Percentiles rank a stretch among this genome's conserved stretches.
Conservation (phyloP, 805 yeast species). For the Tetrapisispora phaffii region DNA sequence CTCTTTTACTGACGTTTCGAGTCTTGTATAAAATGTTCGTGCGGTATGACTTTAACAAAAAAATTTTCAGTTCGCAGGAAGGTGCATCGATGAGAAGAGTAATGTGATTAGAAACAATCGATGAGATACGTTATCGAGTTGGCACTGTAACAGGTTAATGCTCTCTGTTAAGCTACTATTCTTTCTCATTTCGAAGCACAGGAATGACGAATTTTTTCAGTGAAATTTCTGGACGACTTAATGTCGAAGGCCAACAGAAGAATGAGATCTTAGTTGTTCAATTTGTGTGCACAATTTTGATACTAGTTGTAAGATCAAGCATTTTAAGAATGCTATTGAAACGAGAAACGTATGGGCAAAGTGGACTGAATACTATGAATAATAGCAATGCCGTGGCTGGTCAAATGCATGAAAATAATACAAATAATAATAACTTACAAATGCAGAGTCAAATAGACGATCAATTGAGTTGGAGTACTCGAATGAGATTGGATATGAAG, state of each 20-base stretch:
- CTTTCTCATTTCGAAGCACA: no score
- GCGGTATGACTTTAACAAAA: background rate
- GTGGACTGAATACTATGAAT: background rate
- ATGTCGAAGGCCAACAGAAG: no score
- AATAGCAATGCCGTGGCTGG: background rate
- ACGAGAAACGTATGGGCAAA: background rate
- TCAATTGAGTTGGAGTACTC: slow-evolving; percentile 19
- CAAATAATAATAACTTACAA: background rate
- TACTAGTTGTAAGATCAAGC: background rate
- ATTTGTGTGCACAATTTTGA: no score
- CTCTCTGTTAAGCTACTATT: background rate
- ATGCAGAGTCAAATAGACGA: slow-evolving; percentile 11
- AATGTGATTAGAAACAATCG: background rate
- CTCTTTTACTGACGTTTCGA: background rate
- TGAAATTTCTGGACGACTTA: no score
- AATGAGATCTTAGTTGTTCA: no score
- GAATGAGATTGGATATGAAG: slow-evolving; percentile 19
- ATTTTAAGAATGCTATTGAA: background rate
- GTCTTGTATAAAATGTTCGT: background rate
- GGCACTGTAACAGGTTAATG: no score
- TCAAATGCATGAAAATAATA: background rate
- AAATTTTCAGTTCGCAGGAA: background rate
- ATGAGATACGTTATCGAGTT: background rate
- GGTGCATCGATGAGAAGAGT: background rate
- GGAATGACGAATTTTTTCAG: no score